Evolutionary conservation across 2,329 filamentous ascomycete species (phyloP).

Genomic region (Aspergillus carbonarius): DNA sequence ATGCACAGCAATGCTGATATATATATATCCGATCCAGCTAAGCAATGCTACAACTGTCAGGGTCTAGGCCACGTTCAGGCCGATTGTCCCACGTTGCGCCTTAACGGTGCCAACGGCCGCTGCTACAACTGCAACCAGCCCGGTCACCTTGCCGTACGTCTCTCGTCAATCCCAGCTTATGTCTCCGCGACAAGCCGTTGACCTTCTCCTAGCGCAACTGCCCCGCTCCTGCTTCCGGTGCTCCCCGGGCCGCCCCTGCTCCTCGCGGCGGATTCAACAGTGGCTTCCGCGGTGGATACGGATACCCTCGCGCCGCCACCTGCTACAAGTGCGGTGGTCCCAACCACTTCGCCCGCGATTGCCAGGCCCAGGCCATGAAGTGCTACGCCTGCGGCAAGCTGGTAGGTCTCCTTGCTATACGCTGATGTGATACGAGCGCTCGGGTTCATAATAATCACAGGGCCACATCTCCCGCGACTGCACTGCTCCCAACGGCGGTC

Average conservation of each 20-base stretch:
- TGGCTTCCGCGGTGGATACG: conserved; percentile 70
- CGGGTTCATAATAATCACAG: conserved; percentile 19
- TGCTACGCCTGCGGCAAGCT: conserved; percentile 97
- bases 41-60: conserved; percentile 99
- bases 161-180: conserved; percentile 1
- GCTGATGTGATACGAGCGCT: background rate
- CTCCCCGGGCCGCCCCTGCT: conserved; percentile 64
- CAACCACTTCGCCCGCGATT: conserved; percentile 98
- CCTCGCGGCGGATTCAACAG: conserved; percentile 65
- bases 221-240: conserved; percentile 66
- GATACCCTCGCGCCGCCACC: conserved; percentile 56
- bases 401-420: conserved; percentile 29
- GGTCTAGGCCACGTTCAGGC: conserved; percentile 97
- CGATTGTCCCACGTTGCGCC: conserved; percentile 92
- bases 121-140: conserved; percentile 97
- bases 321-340: conserved; percentile 76
- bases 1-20: conserved; percentile 17
- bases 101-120: conserved; percentile 80
- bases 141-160: conserved; percentile 82
- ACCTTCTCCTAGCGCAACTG: conserved; percentile 68
- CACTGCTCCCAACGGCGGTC: conserved; percentile 93
- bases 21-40: conserved; percentile 56
- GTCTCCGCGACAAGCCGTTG: conserved; percentile 1
- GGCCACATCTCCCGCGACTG: conserved; percentile 94
- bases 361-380: conserved; percentile 98